phyloP scores from a whole-genome alignment of 768 basidiomycete species.

The Imleria badia region DNA sequence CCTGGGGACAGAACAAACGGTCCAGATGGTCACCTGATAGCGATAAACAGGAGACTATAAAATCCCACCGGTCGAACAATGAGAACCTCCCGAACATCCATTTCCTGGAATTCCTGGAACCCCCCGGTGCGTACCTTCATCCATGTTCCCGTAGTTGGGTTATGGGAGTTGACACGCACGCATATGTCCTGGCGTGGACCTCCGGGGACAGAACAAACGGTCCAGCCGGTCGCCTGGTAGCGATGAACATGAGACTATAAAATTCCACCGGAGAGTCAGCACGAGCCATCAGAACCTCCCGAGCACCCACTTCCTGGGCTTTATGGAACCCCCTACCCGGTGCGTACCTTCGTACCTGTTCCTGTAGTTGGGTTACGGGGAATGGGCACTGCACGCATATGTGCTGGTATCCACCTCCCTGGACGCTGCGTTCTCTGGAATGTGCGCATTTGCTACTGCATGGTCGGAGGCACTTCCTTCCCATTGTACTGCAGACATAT shows the following conservation, averaged over 20 bases:
- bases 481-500: constrained; percentile 36
- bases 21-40: too few relatives aligned
- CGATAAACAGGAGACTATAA: constrained; percentile 20
- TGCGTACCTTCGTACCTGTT: constrained; percentile 14
- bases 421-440: constrained; percentile 17
- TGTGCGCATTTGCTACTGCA: constrained; percentile 28
- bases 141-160: constrained; percentile 13
- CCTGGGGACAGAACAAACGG: neutral
- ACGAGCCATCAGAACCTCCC: constrained; percentile 12
- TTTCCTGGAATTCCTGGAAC: constrained; percentile 1
- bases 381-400: neutral
- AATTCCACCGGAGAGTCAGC: constrained; percentile 17
- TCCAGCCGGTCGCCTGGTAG: too few relatives aligned
- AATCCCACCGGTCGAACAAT: constrained; percentile 13
- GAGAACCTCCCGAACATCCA: constrained; percentile 8
- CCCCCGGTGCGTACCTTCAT: constrained; percentile 17
- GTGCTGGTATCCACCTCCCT: neutral
- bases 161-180: constrained; percentile 7
- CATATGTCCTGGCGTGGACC: neutral
- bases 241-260: constrained; percentile 20
- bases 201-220: neutral
- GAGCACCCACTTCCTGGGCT: constrained; percentile 5
- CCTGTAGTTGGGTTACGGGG: constrained; percentile 20
- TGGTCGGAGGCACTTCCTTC: constrained; percentile 39
- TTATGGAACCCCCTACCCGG: constrained; percentile 5